phyloP scores from a whole-genome alignment of 257 asterid genomes.

The Scutellaria baicalensis region DNA sequence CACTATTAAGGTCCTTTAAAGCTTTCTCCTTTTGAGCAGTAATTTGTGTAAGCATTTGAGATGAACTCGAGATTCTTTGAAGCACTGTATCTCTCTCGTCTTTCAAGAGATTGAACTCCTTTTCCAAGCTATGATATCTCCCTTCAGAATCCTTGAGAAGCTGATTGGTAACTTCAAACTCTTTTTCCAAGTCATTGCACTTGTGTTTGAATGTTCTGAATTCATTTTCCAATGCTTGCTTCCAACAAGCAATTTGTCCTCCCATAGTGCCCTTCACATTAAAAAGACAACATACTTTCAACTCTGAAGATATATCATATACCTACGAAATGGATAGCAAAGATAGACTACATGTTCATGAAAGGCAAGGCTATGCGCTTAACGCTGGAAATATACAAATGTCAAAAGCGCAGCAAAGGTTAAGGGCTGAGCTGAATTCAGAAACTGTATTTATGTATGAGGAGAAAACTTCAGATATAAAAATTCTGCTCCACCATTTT shows the following conservation, averaged over 20 bases:
- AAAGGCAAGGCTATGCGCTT: too few species aligned
- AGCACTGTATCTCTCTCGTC: slow-evolving; percentile 50
- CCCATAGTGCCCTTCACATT: slow-evolving; percentile 72
- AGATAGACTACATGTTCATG: too few species aligned
- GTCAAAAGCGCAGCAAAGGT: background rate
- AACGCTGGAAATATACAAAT: background rate
- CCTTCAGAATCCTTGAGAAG: slow-evolving; percentile 52
- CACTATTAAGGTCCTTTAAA: slow-evolving; percentile 46
- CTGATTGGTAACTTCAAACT: slow-evolving; percentile 33
- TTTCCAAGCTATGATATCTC: slow-evolving; percentile 56
- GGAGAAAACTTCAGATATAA: background rate
- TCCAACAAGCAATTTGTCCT: slow-evolving; percentile 73
- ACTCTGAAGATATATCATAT: background rate
- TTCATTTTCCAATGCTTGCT: slow-evolving; percentile 57
- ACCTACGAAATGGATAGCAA: too few species aligned
- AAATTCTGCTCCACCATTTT: background rate
- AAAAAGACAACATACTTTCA: slow-evolving; percentile 12
- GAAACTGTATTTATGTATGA: background rate
- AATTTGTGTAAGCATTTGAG: slow-evolving; percentile 41
- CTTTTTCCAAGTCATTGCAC: slow-evolving; percentile 52
- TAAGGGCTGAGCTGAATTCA: background rate
- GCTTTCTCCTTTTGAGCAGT: slow-evolving; percentile 55
- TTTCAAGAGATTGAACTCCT: slow-evolving; percentile 46
- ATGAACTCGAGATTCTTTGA: slow-evolving; percentile 31
- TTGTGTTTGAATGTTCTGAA: slow-evolving; percentile 36